These are phyloP conservation scores for Lachancea quebecensis DNA, from an alignment of 805 yeast genomes.

Conservation along the genomic window DNA sequence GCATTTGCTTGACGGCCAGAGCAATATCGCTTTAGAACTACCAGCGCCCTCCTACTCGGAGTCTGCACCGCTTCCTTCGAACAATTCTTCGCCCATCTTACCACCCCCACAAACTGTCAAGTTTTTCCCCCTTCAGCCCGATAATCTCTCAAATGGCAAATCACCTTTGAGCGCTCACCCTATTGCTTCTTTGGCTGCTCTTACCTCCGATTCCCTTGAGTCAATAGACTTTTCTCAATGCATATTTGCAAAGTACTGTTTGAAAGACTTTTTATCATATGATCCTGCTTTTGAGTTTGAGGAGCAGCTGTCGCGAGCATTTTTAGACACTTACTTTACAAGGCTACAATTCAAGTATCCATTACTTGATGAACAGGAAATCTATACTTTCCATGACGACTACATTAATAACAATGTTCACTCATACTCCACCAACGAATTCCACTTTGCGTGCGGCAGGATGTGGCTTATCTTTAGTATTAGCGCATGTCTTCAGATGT, in stretches of 20 bases:
- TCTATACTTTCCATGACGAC: slow-evolving; percentile 43
- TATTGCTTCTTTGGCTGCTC: slow-evolving; percentile 12
- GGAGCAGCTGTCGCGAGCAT: slow-evolving; percentile 41
- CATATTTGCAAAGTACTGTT: slow-evolving; percentile 40
- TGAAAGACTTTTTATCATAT: slow-evolving; percentile 38
- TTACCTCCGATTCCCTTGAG: slow-evolving; percentile 30
- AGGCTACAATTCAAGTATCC: slow-evolving; percentile 53
- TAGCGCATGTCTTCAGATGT: slow-evolving; percentile 44
- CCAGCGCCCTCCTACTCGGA: background rate
- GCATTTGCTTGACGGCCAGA: slow-evolving; percentile 24
- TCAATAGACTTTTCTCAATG: slow-evolving; percentile 36
- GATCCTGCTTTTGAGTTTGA: slow-evolving; percentile 51
- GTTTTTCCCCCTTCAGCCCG: slow-evolving; percentile 8
- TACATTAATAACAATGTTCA: slow-evolving; percentile 39
- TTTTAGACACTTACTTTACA: slow-evolving; percentile 49
- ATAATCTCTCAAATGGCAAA: background rate
- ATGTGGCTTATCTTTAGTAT: slow-evolving; percentile 51
- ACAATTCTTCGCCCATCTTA: slow-evolving; percentile 6
- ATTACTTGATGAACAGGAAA: slow-evolving; percentile 44
- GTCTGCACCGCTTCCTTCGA: background rate
- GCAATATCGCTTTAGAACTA: background rate
- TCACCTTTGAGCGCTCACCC: slow-evolving; percentile 1
- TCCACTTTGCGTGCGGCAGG: slow-evolving; percentile 48
- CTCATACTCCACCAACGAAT: slow-evolving; percentile 30
- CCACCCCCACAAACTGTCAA: slow-evolving; percentile 7